These are phyloP conservation scores for Malbranchea zuffiana DNA, from an alignment of 2,329 filamentous ascomycete species.

Conservation along the genomic window DNA sequence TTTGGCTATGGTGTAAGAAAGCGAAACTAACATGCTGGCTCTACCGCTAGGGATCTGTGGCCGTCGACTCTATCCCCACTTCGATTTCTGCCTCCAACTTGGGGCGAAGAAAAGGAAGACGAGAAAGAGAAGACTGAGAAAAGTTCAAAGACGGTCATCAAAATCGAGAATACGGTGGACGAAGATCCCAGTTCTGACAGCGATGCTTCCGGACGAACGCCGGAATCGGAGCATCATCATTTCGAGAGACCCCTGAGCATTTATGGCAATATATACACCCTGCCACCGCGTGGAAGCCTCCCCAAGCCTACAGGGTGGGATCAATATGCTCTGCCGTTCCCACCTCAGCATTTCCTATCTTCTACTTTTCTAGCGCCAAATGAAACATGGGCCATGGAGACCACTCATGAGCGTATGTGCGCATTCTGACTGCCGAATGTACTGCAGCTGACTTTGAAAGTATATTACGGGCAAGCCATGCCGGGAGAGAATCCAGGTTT, in stretches of 20 bases:
- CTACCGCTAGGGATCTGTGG: constrained; percentile 6
- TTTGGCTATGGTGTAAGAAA: too few relatives aligned
- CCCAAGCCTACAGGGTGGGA: constrained; percentile 9
- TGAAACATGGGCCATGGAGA: constrained; percentile 1
- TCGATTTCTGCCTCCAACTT: constrained; percentile 7
- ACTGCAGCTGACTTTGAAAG: constrained; percentile 2
- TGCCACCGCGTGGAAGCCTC: constrained; percentile 6
- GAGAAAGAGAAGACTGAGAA: background rate
- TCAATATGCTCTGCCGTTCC: constrained; percentile 7
- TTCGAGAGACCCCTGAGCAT: background rate
- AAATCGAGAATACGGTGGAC: background rate
- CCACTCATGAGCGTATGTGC: constrained; percentile 7
- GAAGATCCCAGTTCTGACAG: background rate
- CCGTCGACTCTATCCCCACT: constrained; percentile 9
- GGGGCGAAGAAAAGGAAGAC: constrained; percentile 3
- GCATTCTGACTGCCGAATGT: background rate
- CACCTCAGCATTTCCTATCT: constrained; percentile 7
- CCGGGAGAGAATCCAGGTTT: constrained; percentile 1
- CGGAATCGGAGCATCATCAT: background rate
- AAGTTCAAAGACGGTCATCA: too few relatives aligned
- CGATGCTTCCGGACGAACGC: background rate
- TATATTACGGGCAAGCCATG: constrained; percentile 6
- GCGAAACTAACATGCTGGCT: background rate
- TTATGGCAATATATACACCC: constrained; percentile 11
- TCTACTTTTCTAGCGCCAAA: constrained; percentile 8